Evolutionary conservation across 192 early-diverging fungal species (phyloP).

Genomic region (Dimargaris verticillata): DNA sequence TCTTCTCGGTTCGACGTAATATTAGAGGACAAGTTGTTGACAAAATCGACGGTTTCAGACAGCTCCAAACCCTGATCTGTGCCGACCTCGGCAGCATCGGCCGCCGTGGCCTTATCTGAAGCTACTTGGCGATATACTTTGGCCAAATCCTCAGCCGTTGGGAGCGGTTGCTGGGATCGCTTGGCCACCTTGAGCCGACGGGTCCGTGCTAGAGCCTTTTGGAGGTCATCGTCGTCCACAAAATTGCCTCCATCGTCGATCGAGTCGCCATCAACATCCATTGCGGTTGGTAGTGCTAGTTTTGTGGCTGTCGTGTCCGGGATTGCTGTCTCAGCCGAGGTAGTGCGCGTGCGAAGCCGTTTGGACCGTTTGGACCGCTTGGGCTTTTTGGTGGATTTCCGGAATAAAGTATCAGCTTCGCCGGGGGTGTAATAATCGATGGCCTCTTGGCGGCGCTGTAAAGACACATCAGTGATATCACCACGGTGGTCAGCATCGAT

Average conservation of each 20-base stretch:
- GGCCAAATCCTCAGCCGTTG: conserved; percentile 15
- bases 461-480: conserved; percentile 6
- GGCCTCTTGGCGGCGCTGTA: conserved; percentile 34
- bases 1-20: conserved; percentile 3
- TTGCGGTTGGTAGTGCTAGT: background rate
- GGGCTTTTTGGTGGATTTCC: conserved; percentile 51
- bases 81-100: conserved; percentile 17
- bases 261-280: conserved; percentile 18
- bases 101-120: conserved; percentile 26
- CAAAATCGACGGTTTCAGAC: conserved; percentile 80
- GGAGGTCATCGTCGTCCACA: conserved; percentile 93
- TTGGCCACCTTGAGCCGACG: conserved; percentile 45
- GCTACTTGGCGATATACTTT: conserved; percentile 12
- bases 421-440: conserved; percentile 84
- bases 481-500: conserved; percentile 9
- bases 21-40: conserved; percentile 34
- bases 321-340: too few relatives aligned
- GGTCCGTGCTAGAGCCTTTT: conserved; percentile 59
- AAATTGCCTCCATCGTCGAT: conserved; percentile 43
- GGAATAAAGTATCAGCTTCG: conserved; percentile 58
- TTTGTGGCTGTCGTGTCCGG: too few relatives aligned
- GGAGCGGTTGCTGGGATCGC: conserved; percentile 19
- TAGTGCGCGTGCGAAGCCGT: too few relatives aligned
- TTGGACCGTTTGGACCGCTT: too few relatives aligned
- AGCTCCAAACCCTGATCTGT: conserved; percentile 33